Evolutionary conservation across 805 yeast species (phyloP), one percentile per base, ranked within the genome.

Genomic region (Yarrowia sp.): DNA sequence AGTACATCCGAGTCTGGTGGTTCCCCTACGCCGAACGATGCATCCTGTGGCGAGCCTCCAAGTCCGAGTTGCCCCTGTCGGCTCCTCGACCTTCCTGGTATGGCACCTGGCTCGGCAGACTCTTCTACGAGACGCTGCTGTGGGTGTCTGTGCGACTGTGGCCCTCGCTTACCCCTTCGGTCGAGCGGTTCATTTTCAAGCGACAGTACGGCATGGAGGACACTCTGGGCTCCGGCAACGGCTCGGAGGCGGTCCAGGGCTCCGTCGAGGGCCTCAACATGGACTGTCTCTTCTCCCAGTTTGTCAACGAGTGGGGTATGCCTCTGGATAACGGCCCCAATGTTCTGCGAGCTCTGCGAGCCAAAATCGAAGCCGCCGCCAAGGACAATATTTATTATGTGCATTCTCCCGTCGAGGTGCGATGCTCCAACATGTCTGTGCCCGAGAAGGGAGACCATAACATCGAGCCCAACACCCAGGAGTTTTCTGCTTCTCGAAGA

Each of bases 241-340:
- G 86, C 41, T 87, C 85, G 68, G 79, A 85, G 61, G 89, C 91
- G 2, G 91, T 93, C 11, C 92, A 89, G 74, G 84, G 86, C 70
- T 89, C 97, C 3, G 94, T 91, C 55, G 91, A 89, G 70, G 97
- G 94, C 8, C 86, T 94, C 74, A 92, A 91, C 78, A 91, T 94
- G 97, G 98, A 95, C 80, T 95, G 98, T 77, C 81, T 94, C 73
- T 94, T 92, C 78, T 87, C 92, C 53, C 99, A 94, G 78, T 93
- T 88, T 79, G 98, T 94, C 64, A 88, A 93, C 76, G 99, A 94
- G 80, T 94, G 98, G 98, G 92, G 95, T n/a, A 86, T 96, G 61
- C 98, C 98, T 22, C 80, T 94, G 75, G 83, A 80, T 32, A 84
- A 86, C 71, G 98, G 98, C 5, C 88, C 88, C 8, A 89, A 86